Conservation (phyloP, 1,284 basidiomycete genomes). For the Ustilago crameri region DNA sequence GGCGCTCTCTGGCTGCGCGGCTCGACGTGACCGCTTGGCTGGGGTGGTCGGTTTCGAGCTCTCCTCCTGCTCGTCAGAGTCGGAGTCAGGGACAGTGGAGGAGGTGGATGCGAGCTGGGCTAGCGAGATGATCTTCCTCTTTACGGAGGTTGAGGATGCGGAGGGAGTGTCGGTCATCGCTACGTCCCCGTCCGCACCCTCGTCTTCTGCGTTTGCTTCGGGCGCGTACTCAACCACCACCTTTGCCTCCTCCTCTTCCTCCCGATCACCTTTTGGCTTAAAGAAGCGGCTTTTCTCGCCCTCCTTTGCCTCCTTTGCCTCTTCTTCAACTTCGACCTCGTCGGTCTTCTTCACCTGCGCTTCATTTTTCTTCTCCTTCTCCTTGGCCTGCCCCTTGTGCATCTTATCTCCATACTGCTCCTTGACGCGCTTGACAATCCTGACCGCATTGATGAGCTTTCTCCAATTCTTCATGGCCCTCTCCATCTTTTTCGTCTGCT, state of each 20-base stretch:
- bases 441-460: conserved; percentile 85
- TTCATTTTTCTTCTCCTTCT: background rate
- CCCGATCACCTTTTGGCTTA: conserved; percentile 2
- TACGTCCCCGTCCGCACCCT: conserved; percentile 9
- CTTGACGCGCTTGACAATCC: conserved; percentile 83
- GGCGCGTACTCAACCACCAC: background rate
- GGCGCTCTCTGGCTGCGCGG: background rate
- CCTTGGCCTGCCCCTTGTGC: conserved; percentile 9
- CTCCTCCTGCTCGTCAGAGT: conserved; percentile 4
- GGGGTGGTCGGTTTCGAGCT: background rate
- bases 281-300: conserved; percentile 34
- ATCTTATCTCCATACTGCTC: conserved; percentile 75
- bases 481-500: conserved; percentile 78
- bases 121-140: conserved; percentile 46
- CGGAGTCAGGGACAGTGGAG: background rate
- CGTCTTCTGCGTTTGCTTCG: conserved; percentile 7
- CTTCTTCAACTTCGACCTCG: background rate
- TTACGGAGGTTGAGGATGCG: conserved; percentile 16
- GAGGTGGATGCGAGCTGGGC: conserved; percentile 37
- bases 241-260: background rate
- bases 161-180: conserved; percentile 3
- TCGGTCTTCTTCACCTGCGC: conserved; percentile 2
- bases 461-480: conserved; percentile 87
- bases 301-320: background rate
- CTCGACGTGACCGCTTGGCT: conserved; percentile 14